Evolutionary conservation across 106 monocot species (phyloP), one percentile per base, ranked within the genome.

Genomic region (Xerophyta viscosa): DNA sequence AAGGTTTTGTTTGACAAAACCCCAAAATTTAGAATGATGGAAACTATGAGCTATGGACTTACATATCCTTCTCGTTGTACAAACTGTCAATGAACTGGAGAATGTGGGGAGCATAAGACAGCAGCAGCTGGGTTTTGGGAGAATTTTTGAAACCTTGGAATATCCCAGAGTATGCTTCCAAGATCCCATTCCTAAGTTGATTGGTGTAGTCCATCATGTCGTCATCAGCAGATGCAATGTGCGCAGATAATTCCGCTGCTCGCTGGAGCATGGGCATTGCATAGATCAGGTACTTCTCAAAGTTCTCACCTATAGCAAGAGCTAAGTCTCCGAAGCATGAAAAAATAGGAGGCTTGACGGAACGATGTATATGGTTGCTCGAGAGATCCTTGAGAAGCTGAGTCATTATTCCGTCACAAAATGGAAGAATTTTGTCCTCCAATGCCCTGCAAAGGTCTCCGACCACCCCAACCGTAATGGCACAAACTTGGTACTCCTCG

Each of bases 271-370:
- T 94, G 12, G 88, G 88, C 75, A 87, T 76, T 5, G 81, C 84
- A 64, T 88, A 94, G 3, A 78, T 77, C 45, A 94, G 57, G 58
- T 94, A 94, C 41, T 88, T 94, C 57, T 88, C 94, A 62, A 94
- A 94, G 47, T 84, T 77, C 31, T 78, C 88, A 1, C 94, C 84
- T 19, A 94, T 81, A 17, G 94, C 84, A 59, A 94, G 56, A 31
- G 84, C 94, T 55, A 94, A 76, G 42, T 94, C 94, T 27, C 94
- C 94, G 53, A 94, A 88, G 58, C 88, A 94, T 11, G 94, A 94
- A 63, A 94, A 94, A 21, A 94, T 94, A 4, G 94, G 94, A 14
- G 94, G 81, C 52, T 94, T 94, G 5, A 94, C 94, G 41, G 94
- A 94, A 24, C 94, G 71, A 41, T 94, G 88, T 57, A 94, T 58